Conservation (phyloP, 768 basidiomycete genomes). For the Nidula microcarpa region DNA sequence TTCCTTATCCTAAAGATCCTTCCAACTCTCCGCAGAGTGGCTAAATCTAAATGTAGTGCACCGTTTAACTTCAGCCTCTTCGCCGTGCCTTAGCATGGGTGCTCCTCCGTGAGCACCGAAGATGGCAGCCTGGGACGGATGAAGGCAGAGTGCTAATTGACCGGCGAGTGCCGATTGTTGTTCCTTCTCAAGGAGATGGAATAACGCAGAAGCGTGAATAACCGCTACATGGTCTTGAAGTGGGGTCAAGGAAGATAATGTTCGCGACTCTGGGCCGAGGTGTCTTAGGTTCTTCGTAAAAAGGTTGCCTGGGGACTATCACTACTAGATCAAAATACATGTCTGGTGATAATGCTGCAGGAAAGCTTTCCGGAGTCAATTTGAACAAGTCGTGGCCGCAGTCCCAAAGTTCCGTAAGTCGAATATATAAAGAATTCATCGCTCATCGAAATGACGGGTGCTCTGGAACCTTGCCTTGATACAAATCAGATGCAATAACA, state of each 20-base stretch:
- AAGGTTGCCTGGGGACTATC: conserved; percentile 24
- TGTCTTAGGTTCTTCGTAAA: conserved; percentile 4
- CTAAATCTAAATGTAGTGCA: conserved; percentile 26
- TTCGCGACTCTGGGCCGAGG: conserved; percentile 6
- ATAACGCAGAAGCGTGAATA: conserved; percentile 36
- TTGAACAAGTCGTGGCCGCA: conserved; percentile 60
- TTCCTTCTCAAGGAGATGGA: conserved; percentile 31
- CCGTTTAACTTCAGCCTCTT: too few relatives aligned
- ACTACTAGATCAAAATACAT: conserved; percentile 46
- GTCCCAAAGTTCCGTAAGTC: conserved; percentile 50
- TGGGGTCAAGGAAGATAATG: conserved; percentile 19
- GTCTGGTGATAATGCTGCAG: conserved; percentile 52
- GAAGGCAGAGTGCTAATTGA: conserved; percentile 24
- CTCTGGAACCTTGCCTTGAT: conserved; percentile 20
- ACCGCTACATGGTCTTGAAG: conserved; percentile 41
- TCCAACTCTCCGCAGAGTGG: conserved; percentile 34
- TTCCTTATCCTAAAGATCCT: conserved; percentile 27
- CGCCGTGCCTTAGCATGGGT: conserved; percentile 23
- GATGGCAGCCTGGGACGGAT: conserved; percentile 28
- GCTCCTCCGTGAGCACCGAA: conserved; percentile 34
- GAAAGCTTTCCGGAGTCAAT: conserved; percentile 47
- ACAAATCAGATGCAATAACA: conserved; percentile 33
- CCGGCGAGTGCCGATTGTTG: conserved; percentile 23
- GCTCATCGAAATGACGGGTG: too few relatives aligned
- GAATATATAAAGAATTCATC: not conserved